A percentile compares a stretch with the other conserved stretches of the same genome.
Evolutionary conservation across 176 grass and related monocot genomes (phyloP).

Genomic region (Lolium rigidum): DNA sequence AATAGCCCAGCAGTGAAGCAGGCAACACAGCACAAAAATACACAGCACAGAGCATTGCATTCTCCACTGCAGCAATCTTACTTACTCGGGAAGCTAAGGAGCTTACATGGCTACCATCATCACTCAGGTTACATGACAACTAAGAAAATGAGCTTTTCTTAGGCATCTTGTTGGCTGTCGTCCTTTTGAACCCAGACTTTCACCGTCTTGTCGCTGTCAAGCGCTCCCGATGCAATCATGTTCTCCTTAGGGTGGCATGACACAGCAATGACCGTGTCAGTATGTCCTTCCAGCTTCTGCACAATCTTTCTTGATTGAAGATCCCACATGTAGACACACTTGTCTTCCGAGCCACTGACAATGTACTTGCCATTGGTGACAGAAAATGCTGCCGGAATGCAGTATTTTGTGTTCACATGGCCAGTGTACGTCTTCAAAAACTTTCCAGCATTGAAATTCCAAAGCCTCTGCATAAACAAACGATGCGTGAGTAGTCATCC

Average conservation of each 20-base stretch:
- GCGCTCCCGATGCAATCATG: conserved; percentile 86
- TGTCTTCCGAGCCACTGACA: conserved; percentile 92
- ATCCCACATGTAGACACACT: conserved; percentile 90
- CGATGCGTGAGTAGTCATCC: conserved; percentile 21
- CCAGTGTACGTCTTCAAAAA: conserved; percentile 94
- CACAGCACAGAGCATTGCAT: conserved; percentile 43
- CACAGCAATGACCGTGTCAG: conserved; percentile 71
- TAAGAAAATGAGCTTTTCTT: conserved; percentile 28
- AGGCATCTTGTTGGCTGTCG: conserved; percentile 46
- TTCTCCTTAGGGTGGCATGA: conserved; percentile 86
- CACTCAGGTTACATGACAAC: conserved; percentile 42
- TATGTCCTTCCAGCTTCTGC: conserved; percentile 94
- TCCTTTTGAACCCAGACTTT: conserved; percentile 93
- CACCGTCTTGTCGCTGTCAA: conserved; percentile 80
- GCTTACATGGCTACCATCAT: conserved; percentile 39
- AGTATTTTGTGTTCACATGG: conserved; percentile 81
- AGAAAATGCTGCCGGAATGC: conserved; percentile 85
- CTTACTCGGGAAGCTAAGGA: conserved; percentile 46
- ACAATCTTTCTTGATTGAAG: conserved; percentile 85
- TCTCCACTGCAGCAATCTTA: conserved; percentile 51
- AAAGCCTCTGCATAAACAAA: conserved; percentile 78
- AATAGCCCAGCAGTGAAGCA: conserved; percentile 24
- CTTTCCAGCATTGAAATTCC: conserved; percentile 86
- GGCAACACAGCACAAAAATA: conserved; percentile 43
- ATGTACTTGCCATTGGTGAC: conserved; percentile 89